Percentiles rank a stretch among this genome's conserved stretches.
Conservation (phyloP, 1,284 basidiomycete genomes). For the Boletus subluridellus region DNA sequence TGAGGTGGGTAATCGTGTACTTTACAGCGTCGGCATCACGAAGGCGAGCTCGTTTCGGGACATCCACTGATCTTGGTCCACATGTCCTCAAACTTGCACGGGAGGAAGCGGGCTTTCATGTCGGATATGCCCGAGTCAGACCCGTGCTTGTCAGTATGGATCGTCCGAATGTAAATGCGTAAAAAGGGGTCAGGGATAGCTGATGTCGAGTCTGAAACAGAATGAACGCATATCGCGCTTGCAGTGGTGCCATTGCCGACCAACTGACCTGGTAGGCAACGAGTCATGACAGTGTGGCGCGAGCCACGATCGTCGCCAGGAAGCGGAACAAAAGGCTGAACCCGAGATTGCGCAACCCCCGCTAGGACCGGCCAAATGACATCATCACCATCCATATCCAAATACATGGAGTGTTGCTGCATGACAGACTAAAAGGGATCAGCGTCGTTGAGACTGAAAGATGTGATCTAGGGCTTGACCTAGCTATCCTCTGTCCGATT, state of each 20-base stretch:
- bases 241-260: too few relatives aligned
- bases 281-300: slow-evolving; percentile 33
- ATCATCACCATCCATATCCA: slow-evolving; percentile 44
- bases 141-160: slow-evolving; percentile 49
- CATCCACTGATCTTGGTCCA: slow-evolving; percentile 36
- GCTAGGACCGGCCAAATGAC: slow-evolving; percentile 46
- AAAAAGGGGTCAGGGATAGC: slow-evolving; percentile 40
- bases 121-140: slow-evolving; percentile 46
- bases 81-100: slow-evolving; percentile 41
- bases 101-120: slow-evolving; percentile 41
- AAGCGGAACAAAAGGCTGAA: slow-evolving; percentile 41
- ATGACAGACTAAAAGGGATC: background rate
- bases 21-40: background rate
- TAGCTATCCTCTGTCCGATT: too few relatives aligned
- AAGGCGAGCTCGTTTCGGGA: background rate
- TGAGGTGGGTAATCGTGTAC: slow-evolving; percentile 15
- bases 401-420: slow-evolving; percentile 41
- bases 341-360: slow-evolving; percentile 41
- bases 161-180: slow-evolving; percentile 40
- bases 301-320: slow-evolving; percentile 39
- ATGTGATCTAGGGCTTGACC: background rate
- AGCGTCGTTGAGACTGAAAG: background rate
- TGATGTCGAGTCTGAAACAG: too few relatives aligned
- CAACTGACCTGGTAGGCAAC: slow-evolving; percentile 19
- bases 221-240: too few relatives aligned